phyloP scores from a whole-genome alignment of 768 basidiomycete species.

The Russula foetens region DNA sequence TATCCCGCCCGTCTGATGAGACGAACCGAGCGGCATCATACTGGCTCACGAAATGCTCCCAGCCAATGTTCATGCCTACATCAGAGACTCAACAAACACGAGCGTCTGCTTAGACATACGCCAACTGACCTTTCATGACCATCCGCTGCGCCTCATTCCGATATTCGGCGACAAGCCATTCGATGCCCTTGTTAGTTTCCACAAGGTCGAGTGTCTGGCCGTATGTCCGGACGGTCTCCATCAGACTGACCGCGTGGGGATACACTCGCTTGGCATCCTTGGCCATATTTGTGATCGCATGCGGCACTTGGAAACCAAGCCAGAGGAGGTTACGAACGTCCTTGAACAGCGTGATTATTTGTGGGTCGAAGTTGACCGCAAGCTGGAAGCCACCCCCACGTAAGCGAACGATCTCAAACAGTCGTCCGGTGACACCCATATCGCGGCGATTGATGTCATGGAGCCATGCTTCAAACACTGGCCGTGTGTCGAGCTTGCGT shows the following conservation, averaged over 20 bases:
- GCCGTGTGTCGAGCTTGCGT: slow-evolving; percentile 90
- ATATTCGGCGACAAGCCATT: slow-evolving; percentile 92
- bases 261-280: slow-evolving; percentile 99
- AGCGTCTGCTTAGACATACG: not conserved
- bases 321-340: slow-evolving; percentile 93
- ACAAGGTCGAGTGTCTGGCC: slow-evolving; percentile 91
- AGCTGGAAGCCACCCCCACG: slow-evolving; percentile 76
- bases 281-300: slow-evolving; percentile 91
- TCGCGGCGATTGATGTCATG: slow-evolving; percentile 90
- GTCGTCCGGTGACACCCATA: slow-evolving; percentile 82
- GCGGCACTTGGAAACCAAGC: slow-evolving; percentile 93
- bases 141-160: slow-evolving; percentile 89
- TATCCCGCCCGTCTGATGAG: slow-evolving; percentile 72
- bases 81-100: not conserved
- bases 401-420: slow-evolving; percentile 84
- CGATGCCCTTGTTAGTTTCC: slow-evolving; percentile 84
- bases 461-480: slow-evolving; percentile 95
- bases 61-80: slow-evolving; percentile 87
- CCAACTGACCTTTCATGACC: slow-evolving; percentile 70
- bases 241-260: slow-evolving; percentile 93
- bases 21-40: slow-evolving; percentile 79
- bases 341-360: slow-evolving; percentile 98
- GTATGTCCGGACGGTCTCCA: slow-evolving; percentile 99
- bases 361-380: slow-evolving; percentile 95
- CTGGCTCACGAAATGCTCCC: slow-evolving; percentile 95